Conservation (phyloP, 768 basidiomycete genomes). For the Mrakia frigida region DNA sequence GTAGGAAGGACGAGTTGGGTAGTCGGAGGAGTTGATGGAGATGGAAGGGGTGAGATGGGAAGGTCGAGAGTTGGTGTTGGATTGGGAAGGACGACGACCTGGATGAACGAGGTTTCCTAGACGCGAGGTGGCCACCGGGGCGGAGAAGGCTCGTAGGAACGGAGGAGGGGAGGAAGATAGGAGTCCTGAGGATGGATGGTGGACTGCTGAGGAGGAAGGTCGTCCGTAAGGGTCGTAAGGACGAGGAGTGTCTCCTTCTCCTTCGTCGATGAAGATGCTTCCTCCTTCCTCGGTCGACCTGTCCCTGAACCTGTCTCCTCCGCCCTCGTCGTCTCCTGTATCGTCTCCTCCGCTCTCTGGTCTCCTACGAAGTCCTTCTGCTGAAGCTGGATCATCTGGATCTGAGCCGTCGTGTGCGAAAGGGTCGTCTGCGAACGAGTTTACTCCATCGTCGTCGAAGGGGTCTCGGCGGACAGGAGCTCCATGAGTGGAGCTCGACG, state of each 20-base stretch:
- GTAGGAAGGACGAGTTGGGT: not conserved
- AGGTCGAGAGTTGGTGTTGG: not conserved
- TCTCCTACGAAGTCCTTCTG: not conserved
- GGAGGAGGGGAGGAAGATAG: constrained; percentile 13
- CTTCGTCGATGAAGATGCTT: not conserved
- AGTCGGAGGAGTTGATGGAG: constrained; percentile 2
- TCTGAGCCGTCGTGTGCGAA: constrained; percentile 31
- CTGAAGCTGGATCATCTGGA: constrained; percentile 11
- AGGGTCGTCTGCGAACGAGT: constrained; percentile 32
- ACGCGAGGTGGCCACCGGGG: constrained; percentile 22
- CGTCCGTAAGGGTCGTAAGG: not conserved
- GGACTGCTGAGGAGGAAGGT: not conserved
- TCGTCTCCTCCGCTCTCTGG: constrained; percentile 3
- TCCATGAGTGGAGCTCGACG: not conserved
- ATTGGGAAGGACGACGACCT: constrained; percentile 18
- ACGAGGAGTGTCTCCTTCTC: not conserved
- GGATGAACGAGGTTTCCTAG: constrained; percentile 31
- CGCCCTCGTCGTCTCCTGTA: constrained; percentile 10
- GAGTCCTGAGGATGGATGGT: not conserved
- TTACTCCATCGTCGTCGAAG: constrained; percentile 27
- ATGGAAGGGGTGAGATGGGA: not conserved
- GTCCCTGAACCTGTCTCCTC: constrained; percentile 13
- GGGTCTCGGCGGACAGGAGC: constrained; percentile 24
- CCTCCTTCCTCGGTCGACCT: not conserved
- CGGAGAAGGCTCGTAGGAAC: constrained; percentile 30